A percentile compares a stretch with the other conserved stretches of the same genome.
phyloP scores from a whole-genome alignment of 2,329 filamentous ascomycete genomes.

The Hyphodiscus sp. region DNA sequence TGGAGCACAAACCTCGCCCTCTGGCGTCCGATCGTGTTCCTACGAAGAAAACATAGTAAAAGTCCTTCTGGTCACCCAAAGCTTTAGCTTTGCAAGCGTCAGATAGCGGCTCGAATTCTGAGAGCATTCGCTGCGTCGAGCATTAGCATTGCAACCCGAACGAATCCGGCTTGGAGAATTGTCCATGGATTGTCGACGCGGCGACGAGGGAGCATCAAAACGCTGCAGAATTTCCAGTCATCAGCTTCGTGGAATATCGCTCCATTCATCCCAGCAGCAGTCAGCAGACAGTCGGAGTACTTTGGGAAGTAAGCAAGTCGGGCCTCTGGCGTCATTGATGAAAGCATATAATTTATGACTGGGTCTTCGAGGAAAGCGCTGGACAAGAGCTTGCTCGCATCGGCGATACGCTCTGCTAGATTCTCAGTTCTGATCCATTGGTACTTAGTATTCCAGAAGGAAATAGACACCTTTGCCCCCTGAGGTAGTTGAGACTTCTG shows the following conservation, averaged over 20 bases:
- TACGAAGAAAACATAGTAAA: slow-evolving; percentile 20
- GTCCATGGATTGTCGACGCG: slow-evolving; percentile 15
- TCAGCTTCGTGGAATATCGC: slow-evolving; percentile 10
- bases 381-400: slow-evolving; percentile 2
- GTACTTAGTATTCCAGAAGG: not conserved
- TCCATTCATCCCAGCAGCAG: slow-evolving; percentile 15
- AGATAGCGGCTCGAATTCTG: slow-evolving; percentile 9
- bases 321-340: slow-evolving; percentile 4
- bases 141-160: not conserved
- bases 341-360: slow-evolving; percentile 16
- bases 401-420: not conserved
- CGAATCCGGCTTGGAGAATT: slow-evolving; percentile 14
- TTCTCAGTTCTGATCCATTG: not conserved
- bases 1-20: slow-evolving; percentile 10
- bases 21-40: slow-evolving; percentile 6
- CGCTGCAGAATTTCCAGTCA: slow-evolving; percentile 12
- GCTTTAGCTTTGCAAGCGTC: slow-evolving; percentile 9
- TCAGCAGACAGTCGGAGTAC: slow-evolving; percentile 16
- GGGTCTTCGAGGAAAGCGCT: slow-evolving; percentile 11
- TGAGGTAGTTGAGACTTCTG: not conserved
- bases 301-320: slow-evolving; percentile 11
- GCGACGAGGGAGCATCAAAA: slow-evolving; percentile 14
- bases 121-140: slow-evolving; percentile 11
- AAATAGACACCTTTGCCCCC: not conserved
- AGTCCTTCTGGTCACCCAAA: slow-evolving; percentile 4